These are phyloP conservation scores for Imleria badia DNA, from an alignment of 768 basidiomycete genomes.

Conservation along the genomic window DNA sequence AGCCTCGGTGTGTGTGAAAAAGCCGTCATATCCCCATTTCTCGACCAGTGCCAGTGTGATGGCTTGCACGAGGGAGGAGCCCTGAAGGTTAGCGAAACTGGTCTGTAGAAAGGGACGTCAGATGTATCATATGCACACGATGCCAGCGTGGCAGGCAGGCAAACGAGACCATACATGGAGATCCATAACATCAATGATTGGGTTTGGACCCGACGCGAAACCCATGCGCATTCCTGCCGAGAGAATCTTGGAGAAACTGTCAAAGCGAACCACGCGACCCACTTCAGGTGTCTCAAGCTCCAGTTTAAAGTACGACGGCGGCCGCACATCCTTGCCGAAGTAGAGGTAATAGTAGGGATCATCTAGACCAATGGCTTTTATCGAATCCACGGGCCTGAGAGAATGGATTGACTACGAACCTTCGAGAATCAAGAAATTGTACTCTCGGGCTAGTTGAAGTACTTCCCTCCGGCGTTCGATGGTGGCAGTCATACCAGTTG, in stretches of 20 bases:
- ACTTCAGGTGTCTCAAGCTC: conserved; percentile 65
- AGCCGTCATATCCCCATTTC: conserved; percentile 76
- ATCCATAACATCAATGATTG: conserved; percentile 68
- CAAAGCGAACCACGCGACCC: conserved; percentile 85
- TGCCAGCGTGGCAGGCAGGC: conserved; percentile 13
- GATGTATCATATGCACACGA: not conserved
- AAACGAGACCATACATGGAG: conserved; percentile 50
- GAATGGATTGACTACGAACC: conserved; percentile 40
- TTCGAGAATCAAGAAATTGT: conserved; percentile 84
- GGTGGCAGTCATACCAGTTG: conserved; percentile 77
- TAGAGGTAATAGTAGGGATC: conserved; percentile 82
- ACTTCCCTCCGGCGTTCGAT: conserved; percentile 69
- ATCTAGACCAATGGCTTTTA: conserved; percentile 41
- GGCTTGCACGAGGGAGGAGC: conserved; percentile 62
- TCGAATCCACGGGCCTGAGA: not conserved
- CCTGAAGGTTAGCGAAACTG: conserved; percentile 63
- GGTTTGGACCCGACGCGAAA: conserved; percentile 72
- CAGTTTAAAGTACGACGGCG: conserved; percentile 79
- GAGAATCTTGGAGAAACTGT: conserved; percentile 84
- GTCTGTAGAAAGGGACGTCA: conserved; percentile 46
- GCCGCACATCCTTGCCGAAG: conserved; percentile 61
- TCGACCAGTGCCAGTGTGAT: conserved; percentile 57
- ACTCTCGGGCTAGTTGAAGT: conserved; percentile 65
- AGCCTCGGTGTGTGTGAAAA: conserved; percentile 60
- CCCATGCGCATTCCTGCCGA: conserved; percentile 80